Percentiles rank a stretch among this genome's conserved stretches.
phyloP scores from a whole-genome alignment of 164 flowering plant genomes.

The Annona cherimola region DNA sequence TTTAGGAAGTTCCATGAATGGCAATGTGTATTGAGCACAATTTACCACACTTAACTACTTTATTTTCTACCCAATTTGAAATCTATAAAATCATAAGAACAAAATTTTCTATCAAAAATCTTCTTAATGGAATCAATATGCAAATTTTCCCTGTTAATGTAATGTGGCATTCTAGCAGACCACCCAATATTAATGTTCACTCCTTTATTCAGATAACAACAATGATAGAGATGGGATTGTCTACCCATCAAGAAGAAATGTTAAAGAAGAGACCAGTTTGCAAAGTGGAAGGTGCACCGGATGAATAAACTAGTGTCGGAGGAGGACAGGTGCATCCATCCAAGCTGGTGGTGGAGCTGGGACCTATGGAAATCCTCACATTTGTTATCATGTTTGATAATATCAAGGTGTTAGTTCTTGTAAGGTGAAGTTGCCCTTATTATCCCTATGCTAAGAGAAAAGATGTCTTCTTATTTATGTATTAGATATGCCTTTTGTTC shows the following conservation, averaged over 20 bases:
- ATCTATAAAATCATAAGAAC: too few relatives aligned
- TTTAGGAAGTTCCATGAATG: neutral
- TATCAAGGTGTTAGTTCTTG: neutral
- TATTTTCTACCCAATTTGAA: neutral
- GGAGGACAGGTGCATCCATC: constrained; percentile 73
- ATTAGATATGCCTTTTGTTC: too few relatives aligned
- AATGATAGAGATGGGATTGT: constrained; percentile 68
- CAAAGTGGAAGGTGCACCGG: constrained; percentile 50
- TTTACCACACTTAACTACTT: neutral
- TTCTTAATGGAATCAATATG: neutral
- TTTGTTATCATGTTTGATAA: constrained; percentile 41
- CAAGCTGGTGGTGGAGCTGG: constrained; percentile 59
- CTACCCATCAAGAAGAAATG: constrained; percentile 92
- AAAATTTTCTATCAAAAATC: neutral
- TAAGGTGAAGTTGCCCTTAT: too few relatives aligned
- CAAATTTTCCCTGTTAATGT: neutral
- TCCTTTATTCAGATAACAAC: constrained; percentile 48
- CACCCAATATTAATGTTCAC: neutral
- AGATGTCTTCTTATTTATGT: too few relatives aligned
- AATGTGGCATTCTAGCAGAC: neutral
- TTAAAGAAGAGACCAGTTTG: constrained; percentile 71
- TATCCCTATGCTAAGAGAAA: too few relatives aligned
- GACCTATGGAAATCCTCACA: constrained; percentile 92
- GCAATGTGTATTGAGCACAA: neutral
- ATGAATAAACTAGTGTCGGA: constrained; percentile 30